Conservation (phyloP, 225 moss, liverwort and hornwort species). For the Straminergon stramineum region DNA sequence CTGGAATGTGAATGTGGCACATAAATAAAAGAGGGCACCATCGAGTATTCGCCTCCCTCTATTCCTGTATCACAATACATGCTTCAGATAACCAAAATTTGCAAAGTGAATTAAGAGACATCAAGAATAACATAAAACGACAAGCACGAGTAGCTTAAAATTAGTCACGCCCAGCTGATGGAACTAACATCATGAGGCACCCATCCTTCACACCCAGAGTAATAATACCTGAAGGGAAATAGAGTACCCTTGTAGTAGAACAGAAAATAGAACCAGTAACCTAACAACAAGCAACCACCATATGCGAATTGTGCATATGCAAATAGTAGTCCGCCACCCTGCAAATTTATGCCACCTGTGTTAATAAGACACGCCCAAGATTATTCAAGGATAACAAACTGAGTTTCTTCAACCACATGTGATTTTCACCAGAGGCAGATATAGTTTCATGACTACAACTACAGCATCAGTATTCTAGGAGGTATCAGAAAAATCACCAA, state of each 20-base stretch:
- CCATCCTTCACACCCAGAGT: neutral
- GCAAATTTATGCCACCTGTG: neutral
- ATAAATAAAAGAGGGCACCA: conserved; percentile 45
- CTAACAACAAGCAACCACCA: conserved; percentile 64
- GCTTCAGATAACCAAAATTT: neutral
- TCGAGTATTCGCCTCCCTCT: conserved; percentile 29
- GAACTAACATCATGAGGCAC: neutral
- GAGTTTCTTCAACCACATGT: neutral
- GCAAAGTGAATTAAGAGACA: neutral
- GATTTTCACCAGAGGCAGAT: neutral
- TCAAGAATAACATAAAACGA: neutral
- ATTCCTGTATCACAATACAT: conserved; percentile 17
- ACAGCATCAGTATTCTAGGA: neutral
- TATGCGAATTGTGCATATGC: conserved; percentile 89
- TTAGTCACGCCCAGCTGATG: neutral
- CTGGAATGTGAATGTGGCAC: conserved; percentile 86
- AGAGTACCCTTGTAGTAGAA: conserved; percentile 23
- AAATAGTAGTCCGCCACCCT: conserved; percentile 85
- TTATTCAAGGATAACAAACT: neutral
- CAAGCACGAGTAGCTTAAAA: neutral
- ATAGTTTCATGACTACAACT: neutral
- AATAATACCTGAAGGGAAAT: conserved; percentile 57
- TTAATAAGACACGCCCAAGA: neutral
- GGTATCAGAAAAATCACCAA: conserved; percentile 34
- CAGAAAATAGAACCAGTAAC: conserved; percentile 81